Evolutionary conservation across 768 basidiomycete genomes (phyloP).

Genomic region (Porpolomopsis calyptriformis): DNA sequence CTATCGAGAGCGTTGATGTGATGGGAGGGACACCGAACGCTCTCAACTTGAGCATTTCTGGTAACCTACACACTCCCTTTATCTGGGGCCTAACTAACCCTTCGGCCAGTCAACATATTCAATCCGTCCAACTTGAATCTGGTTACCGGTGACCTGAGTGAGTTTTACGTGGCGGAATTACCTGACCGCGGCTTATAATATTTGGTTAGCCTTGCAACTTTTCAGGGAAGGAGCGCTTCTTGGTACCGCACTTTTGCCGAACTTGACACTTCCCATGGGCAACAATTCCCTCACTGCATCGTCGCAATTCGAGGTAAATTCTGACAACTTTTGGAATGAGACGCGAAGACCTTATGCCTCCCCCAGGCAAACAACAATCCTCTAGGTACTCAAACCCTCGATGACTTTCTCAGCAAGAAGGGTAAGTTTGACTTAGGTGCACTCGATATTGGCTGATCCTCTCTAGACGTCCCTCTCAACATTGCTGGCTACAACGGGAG

Average conservation of each 20-base stretch:
- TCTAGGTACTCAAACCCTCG: constrained; percentile 50
- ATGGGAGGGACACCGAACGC: constrained; percentile 49
- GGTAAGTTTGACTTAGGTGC: constrained; percentile 22
- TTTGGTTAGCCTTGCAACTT: constrained; percentile 41
- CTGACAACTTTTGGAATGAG: constrained; percentile 6
- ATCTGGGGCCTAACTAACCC: background rate
- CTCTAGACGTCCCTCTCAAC: constrained; percentile 40
- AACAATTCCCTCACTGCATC: constrained; percentile 44
- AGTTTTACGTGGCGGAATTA: constrained; percentile 16
- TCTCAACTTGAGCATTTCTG: constrained; percentile 49
- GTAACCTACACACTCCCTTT: constrained; percentile 22
- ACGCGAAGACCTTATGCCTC: background rate
- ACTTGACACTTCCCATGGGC: constrained; percentile 47
- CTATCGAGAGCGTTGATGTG: constrained; percentile 54
- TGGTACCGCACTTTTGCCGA: constrained; percentile 53
- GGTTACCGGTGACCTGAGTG: constrained; percentile 51
- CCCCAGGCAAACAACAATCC: constrained; percentile 48
- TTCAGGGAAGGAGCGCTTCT: constrained; percentile 38
- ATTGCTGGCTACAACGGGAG: constrained; percentile 53
- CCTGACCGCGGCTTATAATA: background rate
- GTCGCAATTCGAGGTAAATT: constrained; percentile 39
- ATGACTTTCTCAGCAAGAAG: constrained; percentile 55
- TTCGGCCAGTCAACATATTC: constrained; percentile 39
- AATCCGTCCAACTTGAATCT: constrained; percentile 64
- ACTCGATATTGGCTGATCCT: background rate